Evolutionary conservation across 1,284 basidiomycete genomes (phyloP), one percentile per base, ranked within the genome.

Genomic region (Puccinia polysora): DNA sequence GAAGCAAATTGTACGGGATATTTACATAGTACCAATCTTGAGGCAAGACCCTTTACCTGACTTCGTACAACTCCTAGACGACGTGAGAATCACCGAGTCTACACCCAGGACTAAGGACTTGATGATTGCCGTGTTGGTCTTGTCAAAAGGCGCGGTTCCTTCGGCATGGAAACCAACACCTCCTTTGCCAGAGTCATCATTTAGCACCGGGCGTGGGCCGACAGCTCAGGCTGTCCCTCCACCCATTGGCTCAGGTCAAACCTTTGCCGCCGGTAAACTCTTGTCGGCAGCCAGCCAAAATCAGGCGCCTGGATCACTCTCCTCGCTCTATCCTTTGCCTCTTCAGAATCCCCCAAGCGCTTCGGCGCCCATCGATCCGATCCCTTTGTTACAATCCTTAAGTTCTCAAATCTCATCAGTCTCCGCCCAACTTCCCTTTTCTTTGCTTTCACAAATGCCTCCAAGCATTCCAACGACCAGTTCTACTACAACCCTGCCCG

Each of bases 41-140:
- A n/a, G n/a, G n/a, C n/a, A n/a, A n/a, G n/a, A n/a, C n/a, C n/a
- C n/a, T n/a, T 80, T 90, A 0, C 92, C 92, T 0, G 90, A 94
- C 72, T 91, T 88, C 76, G 84, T 94, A 74, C 89, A 93, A 75
- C 82, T 95, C 0, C 81, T 94, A 65, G 91, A 94, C 76, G 84
- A 89, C 20, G 83, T 90, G 65, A 82, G 82, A 59, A 79, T 96
- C 0, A 68, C 75, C 4, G 75, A 77, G 59, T 88, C 90, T 5
- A 84, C 83, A 73, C 78, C 81, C 10, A 84, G 91, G n/a, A 83
- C 79, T 15, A 78, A 81, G 7, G 85, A n/a, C n/a, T n/a, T n/a
- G n/a, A n/a, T n/a, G n/a, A n/a, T n/a, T n/a, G n/a, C n/a, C n/a
- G n/a, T n/a, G 15, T 91, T 90, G 84, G 84, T 95, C 8, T 82